Conservation (phyloP, 2,329 filamentous ascomycete species). For the Chrysosporium queenslandicum region DNA sequence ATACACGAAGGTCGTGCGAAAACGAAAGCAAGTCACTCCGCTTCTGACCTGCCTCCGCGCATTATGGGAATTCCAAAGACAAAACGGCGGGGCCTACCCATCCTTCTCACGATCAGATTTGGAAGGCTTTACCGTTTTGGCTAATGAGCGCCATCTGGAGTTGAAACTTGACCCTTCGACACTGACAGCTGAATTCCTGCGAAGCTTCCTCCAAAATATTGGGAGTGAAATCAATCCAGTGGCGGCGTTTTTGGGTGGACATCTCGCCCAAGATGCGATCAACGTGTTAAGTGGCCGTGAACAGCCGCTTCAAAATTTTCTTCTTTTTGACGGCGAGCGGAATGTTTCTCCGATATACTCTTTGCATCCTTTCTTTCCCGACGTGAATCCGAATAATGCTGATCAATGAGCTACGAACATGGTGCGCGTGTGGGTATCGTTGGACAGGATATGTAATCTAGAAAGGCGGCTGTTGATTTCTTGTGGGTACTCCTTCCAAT, state of each 20-base stretch:
- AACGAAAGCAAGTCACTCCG: constrained; percentile 65
- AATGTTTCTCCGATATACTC: constrained; percentile 72
- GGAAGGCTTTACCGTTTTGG: constrained; percentile 63
- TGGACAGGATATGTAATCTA: neutral
- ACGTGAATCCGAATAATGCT: neutral
- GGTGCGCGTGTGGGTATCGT: neutral
- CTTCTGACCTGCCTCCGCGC: constrained; percentile 77
- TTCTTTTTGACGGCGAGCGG: constrained; percentile 78
- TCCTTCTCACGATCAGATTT: constrained; percentile 54
- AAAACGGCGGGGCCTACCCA: constrained; percentile 46
- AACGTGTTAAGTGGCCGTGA: constrained; percentile 85
- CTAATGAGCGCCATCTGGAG: constrained; percentile 66
- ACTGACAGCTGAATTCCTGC: constrained; percentile 60
- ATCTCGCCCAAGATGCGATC: constrained; percentile 91
- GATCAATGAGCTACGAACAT: neutral
- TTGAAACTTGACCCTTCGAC: constrained; percentile 60
- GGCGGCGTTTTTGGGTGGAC: constrained; percentile 77
- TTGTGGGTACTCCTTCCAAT: neutral
- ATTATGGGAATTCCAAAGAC: constrained; percentile 73
- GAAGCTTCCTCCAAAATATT: constrained; percentile 77
- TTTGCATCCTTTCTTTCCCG: constrained; percentile 57
- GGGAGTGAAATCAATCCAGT: constrained; percentile 77
- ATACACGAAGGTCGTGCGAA: constrained; percentile 55
- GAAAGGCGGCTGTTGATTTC: neutral
- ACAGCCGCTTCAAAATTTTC: constrained; percentile 90